phyloP scores from a whole-genome alignment of 257 asterid genomes.

The Solanum boliviense region DNA sequence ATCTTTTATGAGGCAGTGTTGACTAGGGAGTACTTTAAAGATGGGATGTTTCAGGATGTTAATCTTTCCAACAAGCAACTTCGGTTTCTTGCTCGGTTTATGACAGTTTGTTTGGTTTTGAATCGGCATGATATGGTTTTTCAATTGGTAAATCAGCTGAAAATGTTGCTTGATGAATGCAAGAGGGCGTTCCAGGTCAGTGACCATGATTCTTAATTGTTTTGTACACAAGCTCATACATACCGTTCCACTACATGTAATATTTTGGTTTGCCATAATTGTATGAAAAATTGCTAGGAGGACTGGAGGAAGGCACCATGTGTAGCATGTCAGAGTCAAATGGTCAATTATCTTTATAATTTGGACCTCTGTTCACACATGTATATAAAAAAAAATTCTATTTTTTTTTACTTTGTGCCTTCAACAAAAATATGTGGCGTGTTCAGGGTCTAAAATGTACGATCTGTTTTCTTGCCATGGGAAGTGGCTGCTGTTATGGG shows the following conservation, averaged over 20 bases:
- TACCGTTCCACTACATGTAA: neutral
- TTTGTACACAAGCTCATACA: neutral
- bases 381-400: neutral
- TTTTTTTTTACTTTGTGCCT: neutral
- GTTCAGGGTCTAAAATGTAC: neutral
- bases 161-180: conserved; percentile 89
- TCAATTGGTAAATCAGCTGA: conserved; percentile 87
- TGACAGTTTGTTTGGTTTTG: conserved; percentile 79
- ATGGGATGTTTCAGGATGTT: conserved; percentile 80
- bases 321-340: neutral
- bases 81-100: conserved; percentile 86
- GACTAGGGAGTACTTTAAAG: conserved; percentile 92
- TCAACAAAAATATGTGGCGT: neutral
- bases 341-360: neutral
- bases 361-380: neutral
- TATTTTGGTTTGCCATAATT: neutral
- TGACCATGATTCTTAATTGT: neutral
- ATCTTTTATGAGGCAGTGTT: conserved; percentile 86
- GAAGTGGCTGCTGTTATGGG: neutral
- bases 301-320: neutral
- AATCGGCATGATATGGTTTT: conserved; percentile 75
- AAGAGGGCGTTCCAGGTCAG: conserved; percentile 79
- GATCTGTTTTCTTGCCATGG: neutral
- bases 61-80: conserved; percentile 75
- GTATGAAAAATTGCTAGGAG: neutral